Conservation (phyloP, 352 stramenopile species). For the Pythium rishiriense region DNA sequence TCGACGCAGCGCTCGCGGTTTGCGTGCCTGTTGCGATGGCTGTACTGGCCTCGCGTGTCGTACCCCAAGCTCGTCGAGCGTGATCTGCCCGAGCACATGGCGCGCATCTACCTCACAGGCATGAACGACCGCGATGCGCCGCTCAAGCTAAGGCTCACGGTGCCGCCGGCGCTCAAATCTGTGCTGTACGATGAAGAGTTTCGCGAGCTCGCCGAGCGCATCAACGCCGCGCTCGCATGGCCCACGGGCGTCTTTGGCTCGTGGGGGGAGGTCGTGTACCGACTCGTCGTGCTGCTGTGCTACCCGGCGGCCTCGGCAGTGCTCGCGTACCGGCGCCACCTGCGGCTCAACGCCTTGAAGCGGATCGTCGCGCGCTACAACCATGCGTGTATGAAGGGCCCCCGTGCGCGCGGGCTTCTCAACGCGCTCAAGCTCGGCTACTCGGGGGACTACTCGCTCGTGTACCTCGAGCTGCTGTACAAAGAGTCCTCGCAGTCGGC, state of each 20-base stretch:
- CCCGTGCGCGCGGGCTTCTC: slow-evolving; percentile 59
- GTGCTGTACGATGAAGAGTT: slow-evolving; percentile 76
- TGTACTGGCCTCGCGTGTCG: slow-evolving; percentile 73
- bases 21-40: slow-evolving; percentile 53
- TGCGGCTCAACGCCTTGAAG: slow-evolving; percentile 79
- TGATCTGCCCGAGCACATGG: slow-evolving; percentile 83
- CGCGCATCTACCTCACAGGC: slow-evolving; percentile 68
- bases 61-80: slow-evolving; percentile 81
- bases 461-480: slow-evolving; percentile 78
- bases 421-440: slow-evolving; percentile 83
- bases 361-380: slow-evolving; percentile 76
- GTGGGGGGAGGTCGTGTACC: slow-evolving; percentile 64
- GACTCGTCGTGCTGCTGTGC: slow-evolving; percentile 58
- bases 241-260: slow-evolving; percentile 45
- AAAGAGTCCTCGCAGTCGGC: slow-evolving; percentile 72
- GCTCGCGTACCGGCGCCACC: slow-evolving; percentile 62
- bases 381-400: slow-evolving; percentile 80
- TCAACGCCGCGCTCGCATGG: slow-evolving; percentile 66
- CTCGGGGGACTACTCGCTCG: slow-evolving; percentile 74
- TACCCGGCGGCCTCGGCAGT: slow-evolving; percentile 74
- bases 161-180: slow-evolving; percentile 53
- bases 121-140: slow-evolving; percentile 64
- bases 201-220: slow-evolving; percentile 54
- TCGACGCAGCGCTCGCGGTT: slow-evolving; percentile 60
- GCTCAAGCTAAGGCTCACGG: slow-evolving; percentile 57